Percentiles rank a stretch among this genome's conserved stretches.
phyloP scores from a whole-genome alignment of 2,329 filamentous ascomycete species.

The Atkinsonella texensis region DNA sequence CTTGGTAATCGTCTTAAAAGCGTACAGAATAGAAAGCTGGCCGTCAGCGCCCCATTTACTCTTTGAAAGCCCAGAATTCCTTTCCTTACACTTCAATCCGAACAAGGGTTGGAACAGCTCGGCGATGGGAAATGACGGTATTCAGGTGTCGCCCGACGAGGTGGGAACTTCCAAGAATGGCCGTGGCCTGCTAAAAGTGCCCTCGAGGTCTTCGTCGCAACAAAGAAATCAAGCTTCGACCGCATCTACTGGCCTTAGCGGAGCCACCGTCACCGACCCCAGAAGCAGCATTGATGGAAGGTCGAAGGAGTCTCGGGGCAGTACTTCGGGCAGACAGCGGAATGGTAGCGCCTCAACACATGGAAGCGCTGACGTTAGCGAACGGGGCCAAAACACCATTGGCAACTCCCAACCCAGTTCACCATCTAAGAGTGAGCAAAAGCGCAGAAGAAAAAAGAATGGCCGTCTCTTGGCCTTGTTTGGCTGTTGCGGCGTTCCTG shows the following conservation, averaged over 20 bases:
- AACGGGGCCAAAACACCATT: slow-evolving; percentile 34
- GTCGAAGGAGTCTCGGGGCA: slow-evolving; percentile 54
- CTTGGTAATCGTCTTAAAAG: background rate
- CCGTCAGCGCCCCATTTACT: background rate
- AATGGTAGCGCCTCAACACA: slow-evolving; percentile 60
- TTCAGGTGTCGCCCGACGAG: slow-evolving; percentile 29
- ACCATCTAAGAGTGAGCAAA: slow-evolving; percentile 34
- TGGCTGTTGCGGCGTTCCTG: slow-evolving; percentile 54
- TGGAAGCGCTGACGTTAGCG: slow-evolving; percentile 42
- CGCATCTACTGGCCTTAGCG: slow-evolving; percentile 47
- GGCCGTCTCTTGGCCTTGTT: slow-evolving; percentile 48
- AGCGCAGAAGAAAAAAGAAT: slow-evolving; percentile 44
- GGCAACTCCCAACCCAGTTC: slow-evolving; percentile 40
- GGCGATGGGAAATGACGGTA: slow-evolving; percentile 32
- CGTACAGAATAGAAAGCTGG: background rate
- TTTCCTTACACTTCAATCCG: slow-evolving; percentile 8
- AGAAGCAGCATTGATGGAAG: slow-evolving; percentile 50
- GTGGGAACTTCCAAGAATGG: slow-evolving; percentile 34
- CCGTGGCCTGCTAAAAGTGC: slow-evolving; percentile 42
- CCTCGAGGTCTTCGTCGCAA: slow-evolving; percentile 49
- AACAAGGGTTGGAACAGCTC: slow-evolving; percentile 21
- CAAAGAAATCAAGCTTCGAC: slow-evolving; percentile 46
- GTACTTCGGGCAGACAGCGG: slow-evolving; percentile 48
- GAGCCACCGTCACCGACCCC: slow-evolving; percentile 45
- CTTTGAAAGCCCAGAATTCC: slow-evolving; percentile 8